Conservation (phyloP, 148 eudicot species). For the Fallopia convolvulus region DNA sequence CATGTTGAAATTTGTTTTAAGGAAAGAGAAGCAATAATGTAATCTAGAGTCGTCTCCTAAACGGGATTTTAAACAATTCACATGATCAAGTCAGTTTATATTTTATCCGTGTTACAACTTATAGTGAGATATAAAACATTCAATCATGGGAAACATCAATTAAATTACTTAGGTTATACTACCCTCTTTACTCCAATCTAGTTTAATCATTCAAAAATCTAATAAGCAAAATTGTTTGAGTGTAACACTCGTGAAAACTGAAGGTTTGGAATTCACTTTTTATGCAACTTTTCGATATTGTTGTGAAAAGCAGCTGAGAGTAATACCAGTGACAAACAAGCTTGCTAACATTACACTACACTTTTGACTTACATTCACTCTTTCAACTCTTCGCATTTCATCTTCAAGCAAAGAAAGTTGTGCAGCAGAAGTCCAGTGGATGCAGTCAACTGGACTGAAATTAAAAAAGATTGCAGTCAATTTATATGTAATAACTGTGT, state of each 20-base stretch:
- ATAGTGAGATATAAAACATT: neutral
- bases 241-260: too few relatives aligned
- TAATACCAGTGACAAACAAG: too few relatives aligned
- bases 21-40: neutral
- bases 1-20: neutral
- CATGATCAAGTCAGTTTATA: neutral
- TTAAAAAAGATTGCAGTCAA: constrained; percentile 1
- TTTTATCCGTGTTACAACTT: neutral
- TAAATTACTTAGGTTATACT: too few relatives aligned
- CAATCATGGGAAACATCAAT: too few relatives aligned
- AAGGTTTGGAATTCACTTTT: neutral
- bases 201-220: too few relatives aligned
- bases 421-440: constrained; percentile 95
- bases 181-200: too few relatives aligned
- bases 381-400: constrained; percentile 95
- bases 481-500: neutral
- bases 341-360: too few relatives aligned
- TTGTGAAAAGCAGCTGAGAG: neutral
- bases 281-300: neutral
- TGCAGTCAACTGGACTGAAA: constrained; percentile 97
- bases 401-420: constrained; percentile 95
- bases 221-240: too few relatives aligned
- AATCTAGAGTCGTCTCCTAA: neutral
- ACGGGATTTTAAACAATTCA: neutral
- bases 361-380: constrained; percentile 75